Evolutionary conservation across 345 rosid species (phyloP).

Genomic region (Salix dunnii): DNA sequence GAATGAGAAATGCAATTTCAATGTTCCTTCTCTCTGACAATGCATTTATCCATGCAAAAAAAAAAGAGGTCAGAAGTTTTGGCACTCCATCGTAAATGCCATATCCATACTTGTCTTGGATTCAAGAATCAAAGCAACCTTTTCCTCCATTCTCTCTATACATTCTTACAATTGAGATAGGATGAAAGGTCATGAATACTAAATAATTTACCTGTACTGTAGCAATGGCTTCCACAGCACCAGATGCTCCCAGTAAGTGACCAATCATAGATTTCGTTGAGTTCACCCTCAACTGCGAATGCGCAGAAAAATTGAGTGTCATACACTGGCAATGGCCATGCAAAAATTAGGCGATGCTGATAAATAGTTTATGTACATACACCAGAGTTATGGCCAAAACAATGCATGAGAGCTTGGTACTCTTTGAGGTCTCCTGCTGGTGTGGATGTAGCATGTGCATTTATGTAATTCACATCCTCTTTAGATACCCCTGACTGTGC

Average conservation of each 20-base stretch:
- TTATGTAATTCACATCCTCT: constrained; percentile 76
- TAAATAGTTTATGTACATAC: constrained; percentile 31
- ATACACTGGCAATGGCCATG: constrained; percentile 3
- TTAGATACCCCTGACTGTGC: constrained; percentile 61
- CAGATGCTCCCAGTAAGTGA: constrained; percentile 90
- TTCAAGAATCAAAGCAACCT: neutral
- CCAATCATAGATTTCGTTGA: constrained; percentile 96
- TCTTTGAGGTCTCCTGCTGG: constrained; percentile 86
- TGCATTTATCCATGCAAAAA: neutral
- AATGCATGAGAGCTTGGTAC: constrained; percentile 64
- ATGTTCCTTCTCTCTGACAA: neutral
- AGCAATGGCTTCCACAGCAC: constrained; percentile 90
- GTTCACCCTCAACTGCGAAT: constrained; percentile 64
- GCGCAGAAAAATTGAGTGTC: constrained; percentile 14
- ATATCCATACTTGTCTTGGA: neutral
- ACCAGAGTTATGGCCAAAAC: constrained; percentile 78
- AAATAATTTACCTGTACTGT: constrained; percentile 62
- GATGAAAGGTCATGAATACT: neutral
- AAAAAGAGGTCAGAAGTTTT: neutral
- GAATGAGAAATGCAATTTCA: neutral
- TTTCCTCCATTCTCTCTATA: neutral
- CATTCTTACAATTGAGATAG: neutral
- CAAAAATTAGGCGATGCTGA: neutral
- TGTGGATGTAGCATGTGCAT: constrained; percentile 96
- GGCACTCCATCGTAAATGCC: neutral